These are phyloP conservation scores for Pichia cactophila DNA, from an alignment of 1,139 yeast genomes.

Conservation along the genomic window DNA sequence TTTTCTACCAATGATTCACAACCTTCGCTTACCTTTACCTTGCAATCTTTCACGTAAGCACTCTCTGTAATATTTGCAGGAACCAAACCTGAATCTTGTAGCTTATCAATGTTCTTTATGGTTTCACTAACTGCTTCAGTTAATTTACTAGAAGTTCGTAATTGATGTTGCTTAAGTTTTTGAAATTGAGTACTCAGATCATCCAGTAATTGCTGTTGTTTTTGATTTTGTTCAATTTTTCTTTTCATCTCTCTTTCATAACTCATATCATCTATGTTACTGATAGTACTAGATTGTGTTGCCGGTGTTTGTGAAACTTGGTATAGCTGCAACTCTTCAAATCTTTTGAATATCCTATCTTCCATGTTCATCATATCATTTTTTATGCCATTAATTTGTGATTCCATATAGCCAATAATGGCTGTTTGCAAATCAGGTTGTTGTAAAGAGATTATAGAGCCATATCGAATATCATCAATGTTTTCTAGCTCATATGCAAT, in stretches of 20 bases:
- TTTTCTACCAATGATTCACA: slow-evolving; percentile 67
- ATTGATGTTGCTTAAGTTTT: slow-evolving; percentile 41
- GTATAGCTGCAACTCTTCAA: slow-evolving; percentile 25
- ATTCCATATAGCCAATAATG: slow-evolving; percentile 16
- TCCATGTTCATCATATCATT: slow-evolving; percentile 32
- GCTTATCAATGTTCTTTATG: slow-evolving; percentile 40
- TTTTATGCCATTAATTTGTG: slow-evolving; percentile 28
- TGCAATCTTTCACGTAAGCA: slow-evolving; percentile 71
- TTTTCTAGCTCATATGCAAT: slow-evolving; percentile 81
- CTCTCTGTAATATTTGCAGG: slow-evolving; percentile 46
- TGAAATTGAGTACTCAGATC: slow-evolving; percentile 37
- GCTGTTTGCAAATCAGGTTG: slow-evolving; percentile 17
- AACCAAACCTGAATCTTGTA: slow-evolving; percentile 39
- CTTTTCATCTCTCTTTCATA: slow-evolving; percentile 13
- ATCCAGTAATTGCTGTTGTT: slow-evolving; percentile 35
- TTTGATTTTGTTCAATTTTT: slow-evolving; percentile 6
- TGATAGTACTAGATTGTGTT: neutral
- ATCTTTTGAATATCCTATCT: slow-evolving; percentile 24
- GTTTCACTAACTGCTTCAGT: slow-evolving; percentile 40
- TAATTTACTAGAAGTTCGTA: slow-evolving; percentile 36
- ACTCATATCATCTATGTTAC: slow-evolving; percentile 4
- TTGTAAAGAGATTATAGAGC: slow-evolving; percentile 52
- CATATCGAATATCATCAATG: slow-evolving; percentile 51
- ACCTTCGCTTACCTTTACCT: slow-evolving; percentile 63
- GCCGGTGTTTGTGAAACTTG: neutral